phyloP scores from a whole-genome alignment of 805 yeast species.

The Zygosaccharomyces bailii region DNA sequence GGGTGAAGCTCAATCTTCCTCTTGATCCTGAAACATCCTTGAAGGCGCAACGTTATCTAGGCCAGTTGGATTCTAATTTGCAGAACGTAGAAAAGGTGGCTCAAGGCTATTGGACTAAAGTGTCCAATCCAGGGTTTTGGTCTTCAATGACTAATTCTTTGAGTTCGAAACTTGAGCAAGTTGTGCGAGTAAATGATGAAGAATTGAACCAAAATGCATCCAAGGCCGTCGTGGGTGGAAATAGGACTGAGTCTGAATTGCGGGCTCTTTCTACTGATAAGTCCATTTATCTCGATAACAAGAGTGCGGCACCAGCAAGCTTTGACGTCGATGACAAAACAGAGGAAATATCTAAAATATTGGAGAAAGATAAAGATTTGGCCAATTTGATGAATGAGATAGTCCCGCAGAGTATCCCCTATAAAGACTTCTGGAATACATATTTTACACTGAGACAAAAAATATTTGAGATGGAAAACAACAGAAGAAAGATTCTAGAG shows the following conservation, averaged over 20 bases:
- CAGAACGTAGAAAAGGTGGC: constrained; percentile 73
- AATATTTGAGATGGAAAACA: constrained; percentile 58
- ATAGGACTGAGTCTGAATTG: constrained; percentile 62
- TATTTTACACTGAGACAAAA: constrained; percentile 55
- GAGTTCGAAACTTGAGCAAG: constrained; percentile 23
- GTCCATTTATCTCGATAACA: constrained; percentile 40
- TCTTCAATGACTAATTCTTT: constrained; percentile 24
- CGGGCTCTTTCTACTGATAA: constrained; percentile 51
- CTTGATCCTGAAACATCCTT: constrained; percentile 25
- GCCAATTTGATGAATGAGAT: constrained; percentile 52
- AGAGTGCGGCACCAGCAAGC: constrained; percentile 31
- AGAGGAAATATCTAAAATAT: constrained; percentile 46
- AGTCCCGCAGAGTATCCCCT: constrained; percentile 62
- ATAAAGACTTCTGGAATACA: constrained; percentile 68
- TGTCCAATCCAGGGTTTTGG: constrained; percentile 30
- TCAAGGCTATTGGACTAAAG: constrained; percentile 39
- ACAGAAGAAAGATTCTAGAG: constrained; percentile 60
- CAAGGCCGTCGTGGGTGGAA: constrained; percentile 44
- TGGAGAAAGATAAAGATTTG: constrained; percentile 50
- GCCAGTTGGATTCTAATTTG: constrained; percentile 67
- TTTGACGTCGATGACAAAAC: constrained; percentile 46
- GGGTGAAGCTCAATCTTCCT: constrained; percentile 31
- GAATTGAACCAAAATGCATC: constrained; percentile 9
- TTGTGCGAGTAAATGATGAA: constrained; percentile 18
- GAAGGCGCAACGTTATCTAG: constrained; percentile 60